These are phyloP conservation scores for Candida andamanensis DNA, from an alignment of 805 yeast species.

Conservation along the genomic window DNA sequence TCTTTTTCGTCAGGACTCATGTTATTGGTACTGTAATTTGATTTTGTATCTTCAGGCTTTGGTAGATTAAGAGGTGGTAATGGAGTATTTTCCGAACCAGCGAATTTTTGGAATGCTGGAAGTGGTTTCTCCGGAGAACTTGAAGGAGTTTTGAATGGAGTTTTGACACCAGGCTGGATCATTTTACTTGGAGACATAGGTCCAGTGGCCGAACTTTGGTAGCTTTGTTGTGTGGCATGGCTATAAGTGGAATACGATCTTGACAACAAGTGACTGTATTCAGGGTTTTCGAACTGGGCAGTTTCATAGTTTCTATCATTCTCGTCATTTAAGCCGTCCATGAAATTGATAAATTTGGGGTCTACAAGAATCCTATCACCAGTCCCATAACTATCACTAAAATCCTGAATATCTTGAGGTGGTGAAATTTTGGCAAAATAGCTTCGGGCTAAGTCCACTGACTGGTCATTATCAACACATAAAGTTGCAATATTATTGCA, in stretches of 20 bases:
- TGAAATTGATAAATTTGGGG: constrained; percentile 59
- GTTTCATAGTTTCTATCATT: constrained; percentile 13
- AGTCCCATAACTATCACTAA: constrained; percentile 53
- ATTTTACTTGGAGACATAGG: not conserved
- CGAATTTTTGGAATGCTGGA: not conserved
- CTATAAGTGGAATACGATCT: constrained; percentile 25
- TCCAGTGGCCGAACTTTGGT: not conserved
- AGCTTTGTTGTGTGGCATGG: constrained; percentile 11
- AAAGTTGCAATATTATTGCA: constrained; percentile 69
- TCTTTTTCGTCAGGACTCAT: constrained; percentile 14
- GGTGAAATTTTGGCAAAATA: constrained; percentile 66
- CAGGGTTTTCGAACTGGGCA: constrained; percentile 32
- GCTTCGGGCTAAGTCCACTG: constrained; percentile 66
- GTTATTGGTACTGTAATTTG: constrained; percentile 10
- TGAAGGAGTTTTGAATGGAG: not conserved
- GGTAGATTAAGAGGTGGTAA: constrained; percentile 6
- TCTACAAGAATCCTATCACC: constrained; percentile 58
- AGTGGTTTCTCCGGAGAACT: not conserved
- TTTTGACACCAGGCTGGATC: not conserved
- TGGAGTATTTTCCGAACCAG: not conserved
- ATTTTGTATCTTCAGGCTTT: constrained; percentile 14
- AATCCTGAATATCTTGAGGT: constrained; percentile 49
- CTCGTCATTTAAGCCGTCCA: constrained; percentile 31
- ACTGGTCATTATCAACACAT: constrained; percentile 74
- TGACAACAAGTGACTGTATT: constrained; percentile 21